These are phyloP conservation scores for Mortierella sp. DNA, from an alignment of 371 early-diverging fungal genomes.

Conservation along the genomic window DNA sequence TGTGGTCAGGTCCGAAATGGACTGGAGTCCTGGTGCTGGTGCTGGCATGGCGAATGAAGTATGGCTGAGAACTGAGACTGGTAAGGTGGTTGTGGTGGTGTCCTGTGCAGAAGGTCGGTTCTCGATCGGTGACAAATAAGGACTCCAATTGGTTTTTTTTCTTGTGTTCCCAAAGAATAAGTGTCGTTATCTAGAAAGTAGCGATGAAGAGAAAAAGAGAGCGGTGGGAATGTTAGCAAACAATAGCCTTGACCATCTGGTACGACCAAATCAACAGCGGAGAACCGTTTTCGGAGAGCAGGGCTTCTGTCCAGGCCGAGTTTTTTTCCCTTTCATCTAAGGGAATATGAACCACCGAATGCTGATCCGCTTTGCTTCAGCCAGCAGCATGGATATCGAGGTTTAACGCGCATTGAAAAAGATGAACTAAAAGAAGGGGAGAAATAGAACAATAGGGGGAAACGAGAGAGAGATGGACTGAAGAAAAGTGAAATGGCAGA, in stretches of 20 bases:
- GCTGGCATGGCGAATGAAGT: constrained; percentile 37
- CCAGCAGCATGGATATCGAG: no score
- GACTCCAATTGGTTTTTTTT: constrained; percentile 1
- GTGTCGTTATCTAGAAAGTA: not conserved
- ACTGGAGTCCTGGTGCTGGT: constrained; percentile 64
- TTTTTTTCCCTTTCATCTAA: not conserved
- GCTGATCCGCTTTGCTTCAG: not conserved
- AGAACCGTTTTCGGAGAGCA: constrained; percentile 13
- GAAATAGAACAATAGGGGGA: not conserved
- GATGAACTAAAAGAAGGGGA: not conserved
- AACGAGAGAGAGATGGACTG: not conserved
- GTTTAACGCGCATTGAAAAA: not conserved
- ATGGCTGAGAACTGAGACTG: not conserved
- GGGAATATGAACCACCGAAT: not conserved
- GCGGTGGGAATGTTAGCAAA: constrained; percentile 10
- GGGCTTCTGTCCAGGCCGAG: not conserved
- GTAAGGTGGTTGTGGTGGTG: not conserved
- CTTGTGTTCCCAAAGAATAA: constrained; percentile 1
- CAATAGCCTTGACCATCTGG: not conserved
- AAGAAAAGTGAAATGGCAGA: no score
- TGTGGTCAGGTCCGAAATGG: constrained; percentile 81
- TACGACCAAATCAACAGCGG: not conserved
- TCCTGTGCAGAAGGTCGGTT: not conserved
- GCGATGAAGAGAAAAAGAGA: not conserved
- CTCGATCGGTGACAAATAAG: constrained; percentile 1